Evolutionary conservation across 1,284 basidiomycete genomes (phyloP).

Genomic region (Phaffia rhodozyma): DNA sequence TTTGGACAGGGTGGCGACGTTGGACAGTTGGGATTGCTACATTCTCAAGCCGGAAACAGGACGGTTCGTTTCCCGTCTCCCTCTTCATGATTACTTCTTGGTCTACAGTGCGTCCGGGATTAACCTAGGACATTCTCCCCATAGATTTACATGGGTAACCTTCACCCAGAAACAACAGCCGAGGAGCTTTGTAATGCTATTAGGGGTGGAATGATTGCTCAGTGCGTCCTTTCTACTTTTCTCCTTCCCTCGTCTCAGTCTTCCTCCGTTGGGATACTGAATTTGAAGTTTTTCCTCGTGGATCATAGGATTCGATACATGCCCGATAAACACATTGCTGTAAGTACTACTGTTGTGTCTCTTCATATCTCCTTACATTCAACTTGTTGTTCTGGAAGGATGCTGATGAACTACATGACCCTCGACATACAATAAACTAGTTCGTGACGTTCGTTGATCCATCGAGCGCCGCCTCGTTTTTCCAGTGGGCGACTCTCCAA

Average conservation of each 20-base stretch:
- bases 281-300: too few relatives aligned
- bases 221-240: slow-evolving; percentile 29
- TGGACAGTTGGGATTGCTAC: slow-evolving; percentile 9
- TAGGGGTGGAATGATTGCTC: slow-evolving; percentile 70
- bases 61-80: too few relatives aligned
- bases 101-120: too few relatives aligned
- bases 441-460: slow-evolving; percentile 86
- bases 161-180: slow-evolving; percentile 79
- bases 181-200: slow-evolving; percentile 91
- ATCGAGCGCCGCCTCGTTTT: slow-evolving; percentile 78
- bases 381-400: slow-evolving; percentile 10
- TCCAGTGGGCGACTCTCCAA: slow-evolving; percentile 73
- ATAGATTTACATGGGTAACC: slow-evolving; percentile 71
- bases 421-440: slow-evolving; percentile 25
- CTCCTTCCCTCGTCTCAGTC: too few relatives aligned
- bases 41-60: slow-evolving; percentile 14
- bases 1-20: background rate
- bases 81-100: background rate
- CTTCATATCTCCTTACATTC: slow-evolving; percentile 3
- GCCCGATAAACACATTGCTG: slow-evolving; percentile 87
- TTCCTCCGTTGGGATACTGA: too few relatives aligned
- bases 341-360: slow-evolving; percentile 37
- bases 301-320: slow-evolving; percentile 62
- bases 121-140: too few relatives aligned
- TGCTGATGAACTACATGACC: background rate